Base-by-base conservation (phyloP, 1,284 basidiomycete genomes). In the Ustilago trichophora region DNA sequence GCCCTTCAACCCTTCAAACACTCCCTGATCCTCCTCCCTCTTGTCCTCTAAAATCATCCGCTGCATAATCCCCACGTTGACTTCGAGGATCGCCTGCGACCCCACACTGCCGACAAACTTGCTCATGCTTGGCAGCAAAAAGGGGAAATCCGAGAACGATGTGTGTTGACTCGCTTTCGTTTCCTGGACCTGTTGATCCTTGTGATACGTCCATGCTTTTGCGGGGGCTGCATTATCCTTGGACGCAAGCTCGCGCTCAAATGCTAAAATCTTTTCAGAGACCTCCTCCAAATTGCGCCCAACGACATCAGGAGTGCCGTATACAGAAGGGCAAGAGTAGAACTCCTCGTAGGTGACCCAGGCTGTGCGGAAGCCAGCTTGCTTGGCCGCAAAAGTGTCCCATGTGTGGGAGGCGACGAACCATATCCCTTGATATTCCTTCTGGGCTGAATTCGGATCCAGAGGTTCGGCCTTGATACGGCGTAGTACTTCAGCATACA, bases 291-390 rank as follows among this genome's bases (percentile, higher is more conserved):
- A 24, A 21, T 77, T 58, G 8, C 56, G 34, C 3, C 62, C 75
- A 3, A 75, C 56, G 6, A 76, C 52, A 37, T 77, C 74, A 0
- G 73, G 75, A 6, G 27, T 63, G n/a, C 64, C 62, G 38, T 74
- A 76, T 16, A 77, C 64, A 5, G 42, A 67, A 19, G 60, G 43
- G 41, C 57, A 64, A 2, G 49, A 50, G 42, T 64, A 65, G 42
- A 68, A 68, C 40, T 77, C 75, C 49, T 77, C 75, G 49, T 77
- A 73, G 9, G 60, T 56, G 11, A 77, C 72, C 75, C 75, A 77
- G 6, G 66, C 68, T 4, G 74, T 76, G 11, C 64, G 53, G 51
- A 77, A 77, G n/a, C 73, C 71, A 5, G 63, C 55, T 21, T 49
- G 42, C 25, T 64, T 67, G 25, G 68, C 63, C 6, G 58, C 56